Percentiles rank a stretch among this genome's conserved stretches.
Conservation (phyloP, 2,329 filamentous ascomycete species). For the Trichoderma afroharzianum region DNA sequence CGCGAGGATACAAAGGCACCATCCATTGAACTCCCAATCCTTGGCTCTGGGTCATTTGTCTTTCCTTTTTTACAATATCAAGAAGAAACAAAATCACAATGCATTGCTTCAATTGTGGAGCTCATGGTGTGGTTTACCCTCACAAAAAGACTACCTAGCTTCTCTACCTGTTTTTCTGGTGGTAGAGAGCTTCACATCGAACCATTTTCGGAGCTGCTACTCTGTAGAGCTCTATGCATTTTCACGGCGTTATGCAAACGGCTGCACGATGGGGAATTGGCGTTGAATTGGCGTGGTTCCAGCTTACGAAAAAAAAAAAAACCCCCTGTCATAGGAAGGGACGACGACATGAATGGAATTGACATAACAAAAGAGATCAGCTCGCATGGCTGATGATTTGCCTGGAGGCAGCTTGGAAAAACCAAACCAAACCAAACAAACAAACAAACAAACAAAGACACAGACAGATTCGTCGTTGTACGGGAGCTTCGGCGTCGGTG, state of each 20-base stretch:
- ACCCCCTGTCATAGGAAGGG: conserved; percentile 20
- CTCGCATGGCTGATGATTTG: conserved; percentile 9
- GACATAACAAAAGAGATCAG: conserved; percentile 17
- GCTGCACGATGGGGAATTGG: neutral
- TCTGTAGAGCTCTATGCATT: neutral
- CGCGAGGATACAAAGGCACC: conserved; percentile 17
- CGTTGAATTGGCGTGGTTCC: conserved; percentile 1
- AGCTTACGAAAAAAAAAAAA: neutral
- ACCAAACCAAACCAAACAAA: neutral
- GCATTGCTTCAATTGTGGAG: neutral
- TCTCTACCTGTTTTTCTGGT: neutral
- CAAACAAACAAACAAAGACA: conserved; percentile 18
- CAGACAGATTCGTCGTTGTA: neutral
- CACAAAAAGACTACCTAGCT: conserved; percentile 17
- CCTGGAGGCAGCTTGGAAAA: conserved; percentile 20
- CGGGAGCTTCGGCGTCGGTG: neutral
- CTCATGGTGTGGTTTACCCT: conserved; percentile 20
- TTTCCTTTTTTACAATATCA: conserved; percentile 19
- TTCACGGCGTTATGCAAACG: conserved; percentile 3
- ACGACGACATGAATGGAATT: conserved; percentile 22
- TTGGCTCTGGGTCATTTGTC: neutral
- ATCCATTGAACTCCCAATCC: neutral
- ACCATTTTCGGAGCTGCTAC: neutral
- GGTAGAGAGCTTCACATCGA: neutral
- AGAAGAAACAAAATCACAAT: conserved; percentile 22